Evolutionary conservation across 2,329 filamentous ascomycete genomes (phyloP).

Genomic region (Xylariaceae sp.): DNA sequence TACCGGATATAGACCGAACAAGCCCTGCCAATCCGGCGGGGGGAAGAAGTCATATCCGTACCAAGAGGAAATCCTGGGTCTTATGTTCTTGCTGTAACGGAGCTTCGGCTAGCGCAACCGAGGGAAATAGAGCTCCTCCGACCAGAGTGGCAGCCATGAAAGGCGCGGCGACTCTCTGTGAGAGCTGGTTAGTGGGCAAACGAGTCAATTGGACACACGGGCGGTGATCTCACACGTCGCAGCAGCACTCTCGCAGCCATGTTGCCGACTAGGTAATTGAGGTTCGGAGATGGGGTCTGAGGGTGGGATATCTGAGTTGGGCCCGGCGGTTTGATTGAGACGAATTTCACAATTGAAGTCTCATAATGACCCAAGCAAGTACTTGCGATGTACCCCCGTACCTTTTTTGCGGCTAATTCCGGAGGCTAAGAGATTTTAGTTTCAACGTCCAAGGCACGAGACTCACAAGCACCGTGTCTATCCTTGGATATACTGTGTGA

Average conservation of each 20-base stretch:
- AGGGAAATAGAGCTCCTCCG: constrained; percentile 33
- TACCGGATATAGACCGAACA: not conserved
- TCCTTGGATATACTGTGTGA: not conserved
- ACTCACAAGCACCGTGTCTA: not conserved
- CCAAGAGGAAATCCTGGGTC: constrained; percentile 17
- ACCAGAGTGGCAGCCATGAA: constrained; percentile 43
- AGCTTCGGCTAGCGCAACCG: constrained; percentile 44
- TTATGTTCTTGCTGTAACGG: constrained; percentile 23
- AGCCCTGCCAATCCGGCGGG: not conserved
- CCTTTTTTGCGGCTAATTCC: constrained; percentile 19
- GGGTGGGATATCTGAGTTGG: constrained; percentile 3
- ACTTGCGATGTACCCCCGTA: not conserved
- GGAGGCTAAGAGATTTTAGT: constrained; percentile 15
- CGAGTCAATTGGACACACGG: constrained; percentile 10
- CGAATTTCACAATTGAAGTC: constrained; percentile 13
- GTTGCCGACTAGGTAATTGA: constrained; percentile 43
- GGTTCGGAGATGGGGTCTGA: constrained; percentile 16
- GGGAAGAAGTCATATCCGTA: not conserved
- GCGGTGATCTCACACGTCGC: constrained; percentile 42
- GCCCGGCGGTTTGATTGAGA: constrained; percentile 2
- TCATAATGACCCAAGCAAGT: not conserved
- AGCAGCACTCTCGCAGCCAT: constrained; percentile 58
- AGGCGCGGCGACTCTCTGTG: constrained; percentile 46
- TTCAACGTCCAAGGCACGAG: not conserved
- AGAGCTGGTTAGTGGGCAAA: constrained; percentile 27